These are phyloP conservation scores for Pharus latifolius DNA, from an alignment of 176 grass and related monocot species.

Conservation along the genomic window DNA sequence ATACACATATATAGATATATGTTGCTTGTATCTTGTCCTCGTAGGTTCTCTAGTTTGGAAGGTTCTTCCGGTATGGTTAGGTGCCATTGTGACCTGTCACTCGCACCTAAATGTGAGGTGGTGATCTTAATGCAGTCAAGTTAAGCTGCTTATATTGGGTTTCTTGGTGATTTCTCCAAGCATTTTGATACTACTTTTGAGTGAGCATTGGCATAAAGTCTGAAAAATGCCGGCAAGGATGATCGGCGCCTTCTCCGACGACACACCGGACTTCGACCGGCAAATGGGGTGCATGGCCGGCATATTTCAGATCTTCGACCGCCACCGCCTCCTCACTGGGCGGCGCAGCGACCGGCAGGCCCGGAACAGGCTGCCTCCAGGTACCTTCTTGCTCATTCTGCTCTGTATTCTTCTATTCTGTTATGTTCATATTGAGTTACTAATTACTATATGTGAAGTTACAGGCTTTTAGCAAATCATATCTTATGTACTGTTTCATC, in stretches of 20 bases:
- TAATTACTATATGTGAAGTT: background rate
- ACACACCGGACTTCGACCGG: slow-evolving; percentile 49
- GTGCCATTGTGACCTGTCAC: background rate
- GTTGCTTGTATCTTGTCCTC: background rate
- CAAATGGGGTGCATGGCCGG: slow-evolving; percentile 86
- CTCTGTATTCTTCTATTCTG: background rate
- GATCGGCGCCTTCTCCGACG: slow-evolving; percentile 4
- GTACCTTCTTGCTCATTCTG: slow-evolving; percentile 4
- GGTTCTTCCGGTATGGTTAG: background rate
- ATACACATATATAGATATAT: background rate
- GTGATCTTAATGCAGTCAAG: background rate
- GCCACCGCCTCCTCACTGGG: slow-evolving; percentile 41
- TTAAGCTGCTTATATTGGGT: no score
- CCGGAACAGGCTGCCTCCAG: slow-evolving; percentile 56
- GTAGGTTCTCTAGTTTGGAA: background rate
- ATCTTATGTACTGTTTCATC: background rate
- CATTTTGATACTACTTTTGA: background rate
- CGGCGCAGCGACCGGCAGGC: slow-evolving; percentile 3
- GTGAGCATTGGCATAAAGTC: no score
- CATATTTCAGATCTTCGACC: slow-evolving; percentile 94
- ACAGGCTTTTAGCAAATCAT: background rate
- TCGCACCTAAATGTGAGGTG: background rate
- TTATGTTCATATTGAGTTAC: background rate
- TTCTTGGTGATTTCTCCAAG: no score
- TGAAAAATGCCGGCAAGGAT: slow-evolving; percentile 31